Conservation (phyloP, 2,329 filamentous ascomycete genomes). For the Cytospora piceae region DNA sequence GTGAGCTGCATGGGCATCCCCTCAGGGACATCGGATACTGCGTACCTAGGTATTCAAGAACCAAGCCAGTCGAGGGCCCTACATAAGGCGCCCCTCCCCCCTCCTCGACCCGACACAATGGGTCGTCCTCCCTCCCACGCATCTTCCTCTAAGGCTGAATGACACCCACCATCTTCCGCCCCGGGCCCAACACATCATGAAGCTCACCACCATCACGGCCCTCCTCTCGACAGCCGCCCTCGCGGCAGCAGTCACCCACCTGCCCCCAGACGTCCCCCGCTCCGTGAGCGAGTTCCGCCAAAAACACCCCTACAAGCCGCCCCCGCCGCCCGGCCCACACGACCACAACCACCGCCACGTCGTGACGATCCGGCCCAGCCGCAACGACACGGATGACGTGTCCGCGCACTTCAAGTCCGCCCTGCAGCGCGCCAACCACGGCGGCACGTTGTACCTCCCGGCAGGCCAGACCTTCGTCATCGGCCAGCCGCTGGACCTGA, state of each 20-base stretch:
- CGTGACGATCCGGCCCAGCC: slow-evolving; percentile 56
- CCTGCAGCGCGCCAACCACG: slow-evolving; percentile 59
- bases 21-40: not conserved
- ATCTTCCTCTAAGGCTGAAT: not conserved
- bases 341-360: slow-evolving; percentile 34
- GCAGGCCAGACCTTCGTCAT: slow-evolving; percentile 60
- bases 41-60: not conserved
- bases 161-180: not conserved
- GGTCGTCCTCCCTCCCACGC: not conserved
- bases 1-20: not conserved
- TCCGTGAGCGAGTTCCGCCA: slow-evolving; percentile 44
- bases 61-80: not conserved
- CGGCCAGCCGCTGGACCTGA: slow-evolving; percentile 62
- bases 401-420: slow-evolving; percentile 58
- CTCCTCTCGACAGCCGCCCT: slow-evolving; percentile 36
- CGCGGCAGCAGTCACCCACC: slow-evolving; percentile 33
- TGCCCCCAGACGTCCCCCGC: slow-evolving; percentile 41
- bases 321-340: slow-evolving; percentile 18
- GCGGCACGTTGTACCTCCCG: slow-evolving; percentile 59
- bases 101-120: not conserved
- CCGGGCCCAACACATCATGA: slow-evolving; percentile 27
- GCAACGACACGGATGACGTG: slow-evolving; percentile 59
- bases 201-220: slow-evolving; percentile 27
- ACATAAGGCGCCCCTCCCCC: not conserved
- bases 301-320: slow-evolving; percentile 43